Evolutionary conservation across 1,284 basidiomycete genomes (phyloP).

Genomic region (Marasmius fiardii): DNA sequence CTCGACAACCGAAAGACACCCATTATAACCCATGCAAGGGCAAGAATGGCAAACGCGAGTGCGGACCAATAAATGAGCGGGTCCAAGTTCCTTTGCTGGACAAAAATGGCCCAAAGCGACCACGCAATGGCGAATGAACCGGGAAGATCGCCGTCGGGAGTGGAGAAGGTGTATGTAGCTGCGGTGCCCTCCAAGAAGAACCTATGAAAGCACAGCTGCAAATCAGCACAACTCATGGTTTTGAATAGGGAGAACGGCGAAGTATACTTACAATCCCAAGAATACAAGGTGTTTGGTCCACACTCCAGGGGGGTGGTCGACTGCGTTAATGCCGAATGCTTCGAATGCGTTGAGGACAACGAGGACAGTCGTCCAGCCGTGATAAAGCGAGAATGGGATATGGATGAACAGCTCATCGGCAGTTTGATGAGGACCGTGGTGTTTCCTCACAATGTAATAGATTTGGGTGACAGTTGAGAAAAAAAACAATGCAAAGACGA

Average conservation of each 20-base stretch:
- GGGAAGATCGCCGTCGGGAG: slow-evolving; percentile 86
- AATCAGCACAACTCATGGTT: no score
- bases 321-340: slow-evolving; percentile 83
- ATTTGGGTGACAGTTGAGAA: slow-evolving; percentile 84
- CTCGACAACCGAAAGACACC: slow-evolving; percentile 52
- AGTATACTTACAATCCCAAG: slow-evolving; percentile 63
- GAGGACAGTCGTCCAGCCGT: slow-evolving; percentile 93
- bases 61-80: slow-evolving; percentile 89
- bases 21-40: slow-evolving; percentile 82
- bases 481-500: slow-evolving; percentile 84
- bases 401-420: slow-evolving; percentile 81
- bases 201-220: no score
- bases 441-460: slow-evolving; percentile 90
- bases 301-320: slow-evolving; percentile 65
- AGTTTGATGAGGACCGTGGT: slow-evolving; percentile 61
- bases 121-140: slow-evolving; percentile 84
- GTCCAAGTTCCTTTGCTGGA: slow-evolving; percentile 63
- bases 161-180: slow-evolving; percentile 88
- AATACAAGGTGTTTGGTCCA: slow-evolving; percentile 96
- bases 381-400: slow-evolving; percentile 90
- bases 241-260: no score
- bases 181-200: slow-evolving; percentile 94
- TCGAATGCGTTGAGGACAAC: slow-evolving; percentile 88
- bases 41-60: slow-evolving; percentile 82
- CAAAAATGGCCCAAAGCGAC: slow-evolving; percentile 83